These are phyloP conservation scores for Phytophthora sp. DNA, from an alignment of 352 stramenopile genomes.

Conservation along the genomic window DNA sequence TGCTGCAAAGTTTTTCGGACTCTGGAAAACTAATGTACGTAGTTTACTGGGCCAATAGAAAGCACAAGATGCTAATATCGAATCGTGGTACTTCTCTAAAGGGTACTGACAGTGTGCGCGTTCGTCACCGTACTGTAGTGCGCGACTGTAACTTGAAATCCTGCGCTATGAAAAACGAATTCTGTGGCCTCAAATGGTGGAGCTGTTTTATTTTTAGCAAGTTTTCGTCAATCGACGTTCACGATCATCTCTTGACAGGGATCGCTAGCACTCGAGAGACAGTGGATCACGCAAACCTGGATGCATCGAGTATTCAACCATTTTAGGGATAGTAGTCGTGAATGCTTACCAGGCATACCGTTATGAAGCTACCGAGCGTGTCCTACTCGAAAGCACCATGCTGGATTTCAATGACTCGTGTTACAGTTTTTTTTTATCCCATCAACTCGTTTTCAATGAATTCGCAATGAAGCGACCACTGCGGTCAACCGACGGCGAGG, in stretches of 20 bases:
- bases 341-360: not conserved
- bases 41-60: not conserved
- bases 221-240: not conserved
- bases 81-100: not conserved
- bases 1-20: not conserved
- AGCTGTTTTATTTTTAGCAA: conserved; percentile 4
- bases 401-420: not conserved
- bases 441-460: not conserved
- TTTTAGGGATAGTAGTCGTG: not conserved
- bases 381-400: not conserved
- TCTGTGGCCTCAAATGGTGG: not conserved
- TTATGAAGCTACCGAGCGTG: not conserved
- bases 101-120: not conserved
- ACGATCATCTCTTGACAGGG: not conserved
- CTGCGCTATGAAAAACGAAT: not conserved
- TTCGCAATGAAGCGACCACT: not conserved
- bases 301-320: not conserved
- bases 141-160: not conserved
- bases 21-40: not conserved
- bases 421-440: not conserved
- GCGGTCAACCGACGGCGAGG: not conserved
- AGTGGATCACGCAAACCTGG: not conserved
- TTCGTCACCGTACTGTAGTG: not conserved
- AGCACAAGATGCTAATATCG: not conserved
- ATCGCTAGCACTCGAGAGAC: not conserved